Percentiles rank a stretch among this genome's conserved stretches.
Evolutionary conservation across 23 red algal species (phyloP).

Genomic region (Gracilaria gracilis): DNA sequence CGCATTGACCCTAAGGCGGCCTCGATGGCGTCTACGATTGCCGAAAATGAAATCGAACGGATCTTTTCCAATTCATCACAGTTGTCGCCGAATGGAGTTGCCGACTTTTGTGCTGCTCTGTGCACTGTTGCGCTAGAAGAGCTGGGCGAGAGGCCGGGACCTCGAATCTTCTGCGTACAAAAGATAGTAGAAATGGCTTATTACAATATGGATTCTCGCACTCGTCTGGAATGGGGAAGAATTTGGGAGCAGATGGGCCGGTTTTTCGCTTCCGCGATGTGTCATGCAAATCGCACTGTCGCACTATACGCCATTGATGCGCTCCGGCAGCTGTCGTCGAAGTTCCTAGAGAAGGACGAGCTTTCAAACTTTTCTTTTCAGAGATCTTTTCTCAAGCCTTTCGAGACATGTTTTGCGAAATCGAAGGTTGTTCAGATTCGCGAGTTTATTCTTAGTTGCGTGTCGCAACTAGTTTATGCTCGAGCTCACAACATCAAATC

Average conservation of each 20-base stretch:
- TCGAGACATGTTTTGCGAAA: conserved; percentile 72
- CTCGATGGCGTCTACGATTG: conserved; percentile 55
- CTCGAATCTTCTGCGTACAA: conserved; percentile 84
- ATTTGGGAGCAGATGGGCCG: conserved; percentile 88
- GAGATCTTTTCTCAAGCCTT: conserved; percentile 84
- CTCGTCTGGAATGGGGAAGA: conserved; percentile 81
- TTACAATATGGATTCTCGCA: conserved; percentile 89
- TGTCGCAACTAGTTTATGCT: conserved; percentile 76
- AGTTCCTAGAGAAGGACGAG: conserved; percentile 92
- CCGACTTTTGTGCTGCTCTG: conserved; percentile 80
- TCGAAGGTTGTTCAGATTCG: conserved; percentile 62
- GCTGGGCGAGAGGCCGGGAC: conserved; percentile 57
- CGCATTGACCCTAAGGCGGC: conserved; percentile 71
- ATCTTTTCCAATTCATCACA: conserved; percentile 74
- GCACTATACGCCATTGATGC: conserved; percentile 85
- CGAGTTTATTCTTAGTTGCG: conserved; percentile 72
- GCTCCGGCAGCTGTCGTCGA: conserved; percentile 77
- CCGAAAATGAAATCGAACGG: conserved; percentile 78
- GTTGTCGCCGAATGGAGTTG: conserved; percentile 66
- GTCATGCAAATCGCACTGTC: conserved; percentile 70
- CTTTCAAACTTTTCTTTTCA: conserved; percentile 95
- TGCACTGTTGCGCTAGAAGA: conserved; percentile 88
- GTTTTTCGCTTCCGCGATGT: conserved; percentile 84
- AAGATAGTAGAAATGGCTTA: conserved; percentile 90
- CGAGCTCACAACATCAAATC: conserved; percentile 77